These are phyloP conservation scores for Cladophialophora chaetospira DNA, from an alignment of 2,329 filamentous ascomycete genomes.

Conservation along the genomic window DNA sequence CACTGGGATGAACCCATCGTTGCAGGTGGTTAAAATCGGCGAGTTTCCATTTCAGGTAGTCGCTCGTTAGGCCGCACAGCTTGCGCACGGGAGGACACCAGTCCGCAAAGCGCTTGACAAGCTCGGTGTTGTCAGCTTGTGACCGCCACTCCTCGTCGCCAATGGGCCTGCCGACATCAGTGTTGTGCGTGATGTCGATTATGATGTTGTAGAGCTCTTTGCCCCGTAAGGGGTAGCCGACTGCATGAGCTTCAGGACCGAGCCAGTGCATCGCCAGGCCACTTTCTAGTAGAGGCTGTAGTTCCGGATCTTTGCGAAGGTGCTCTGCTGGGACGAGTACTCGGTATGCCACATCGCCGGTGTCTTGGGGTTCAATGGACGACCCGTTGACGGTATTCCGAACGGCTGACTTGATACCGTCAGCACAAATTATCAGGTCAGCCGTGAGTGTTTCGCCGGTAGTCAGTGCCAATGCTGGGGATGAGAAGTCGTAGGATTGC, in stretches of 20 bases:
- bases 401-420: conserved; percentile 37
- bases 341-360: conserved; percentile 38
- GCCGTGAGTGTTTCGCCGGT: conserved; percentile 28
- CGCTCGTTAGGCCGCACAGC: conserved; percentile 33
- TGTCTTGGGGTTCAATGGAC: conserved; percentile 33
- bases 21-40: conserved; percentile 35
- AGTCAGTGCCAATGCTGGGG: conserved; percentile 30
- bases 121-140: conserved; percentile 34
- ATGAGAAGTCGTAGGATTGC: conserved; percentile 33
- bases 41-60: conserved; percentile 33
- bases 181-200: conserved; percentile 34
- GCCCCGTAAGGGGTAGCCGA: conserved; percentile 37
- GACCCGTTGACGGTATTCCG: conserved; percentile 34
- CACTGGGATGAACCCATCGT: conserved; percentile 36
- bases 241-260: conserved; percentile 38
- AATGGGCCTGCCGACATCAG: conserved; percentile 25
- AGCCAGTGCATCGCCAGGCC: conserved; percentile 38
- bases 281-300: conserved; percentile 33
- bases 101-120: conserved; percentile 35
- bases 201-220: conserved; percentile 40
- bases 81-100: conserved; percentile 37
- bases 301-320: conserved; percentile 35
- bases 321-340: conserved; percentile 34
- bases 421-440: conserved; percentile 37
- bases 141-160: conserved; percentile 36